Conservation (phyloP, 2,329 filamentous ascomycete genomes). For the Penicillium aurantiogriseum region DNA sequence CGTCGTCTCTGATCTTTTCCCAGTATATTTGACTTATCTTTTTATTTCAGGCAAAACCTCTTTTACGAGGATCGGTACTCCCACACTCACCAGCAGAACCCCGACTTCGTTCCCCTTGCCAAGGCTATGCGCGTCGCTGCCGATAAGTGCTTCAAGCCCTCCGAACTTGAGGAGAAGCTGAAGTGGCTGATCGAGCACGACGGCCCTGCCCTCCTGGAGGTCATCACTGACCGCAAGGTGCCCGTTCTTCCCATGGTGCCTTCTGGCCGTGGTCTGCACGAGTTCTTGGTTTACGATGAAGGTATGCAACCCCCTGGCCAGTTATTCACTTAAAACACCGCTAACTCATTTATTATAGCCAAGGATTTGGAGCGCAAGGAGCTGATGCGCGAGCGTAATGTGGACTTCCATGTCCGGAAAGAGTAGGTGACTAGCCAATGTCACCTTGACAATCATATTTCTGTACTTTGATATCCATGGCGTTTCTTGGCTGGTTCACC, state of each 20-base stretch:
- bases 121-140: conserved; percentile 87
- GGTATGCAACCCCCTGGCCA: conserved; percentile 49
- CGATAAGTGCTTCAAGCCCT: conserved; percentile 68
- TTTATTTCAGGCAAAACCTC: conserved; percentile 66
- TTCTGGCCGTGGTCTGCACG: conserved; percentile 79
- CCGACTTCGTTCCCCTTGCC: conserved; percentile 91
- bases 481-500: conserved; percentile 39
- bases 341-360: conserved; percentile 43
- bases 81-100: conserved; percentile 91
- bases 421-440: conserved; percentile 20
- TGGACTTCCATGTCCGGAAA: conserved; percentile 23
- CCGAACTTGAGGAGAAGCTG: conserved; percentile 73
- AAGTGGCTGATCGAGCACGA: conserved; percentile 87
- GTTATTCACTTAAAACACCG: not conserved
- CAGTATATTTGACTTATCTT: not conserved
- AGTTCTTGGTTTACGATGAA: conserved; percentile 87
- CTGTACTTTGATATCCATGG: conserved; percentile 45
- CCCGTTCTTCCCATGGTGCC: conserved; percentile 98
- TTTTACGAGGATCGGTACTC: conserved; percentile 93
- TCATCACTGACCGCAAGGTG: conserved; percentile 74
- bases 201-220: conserved; percentile 89
- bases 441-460: conserved; percentile 27
- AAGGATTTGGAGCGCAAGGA: conserved; percentile 68
- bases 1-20: not conserved
- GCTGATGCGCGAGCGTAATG: conserved; percentile 62